These are phyloP conservation scores for Neurospora sp. DNA, from an alignment of 495 filamentous ascomycete species.

Conservation along the genomic window DNA sequence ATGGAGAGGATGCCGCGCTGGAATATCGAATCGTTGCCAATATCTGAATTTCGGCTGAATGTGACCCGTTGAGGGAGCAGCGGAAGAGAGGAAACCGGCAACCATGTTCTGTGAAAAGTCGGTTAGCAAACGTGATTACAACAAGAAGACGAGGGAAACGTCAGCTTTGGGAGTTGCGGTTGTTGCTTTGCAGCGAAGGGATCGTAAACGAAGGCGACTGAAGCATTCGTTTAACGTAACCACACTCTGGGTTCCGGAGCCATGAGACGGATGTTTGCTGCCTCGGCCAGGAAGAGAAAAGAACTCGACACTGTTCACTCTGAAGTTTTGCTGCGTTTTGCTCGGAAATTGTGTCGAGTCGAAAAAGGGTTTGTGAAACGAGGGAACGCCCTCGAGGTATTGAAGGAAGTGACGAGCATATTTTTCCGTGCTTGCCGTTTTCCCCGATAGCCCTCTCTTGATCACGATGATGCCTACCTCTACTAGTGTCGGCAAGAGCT, in stretches of 20 bases:
- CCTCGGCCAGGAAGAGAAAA: neutral
- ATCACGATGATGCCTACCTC: neutral
- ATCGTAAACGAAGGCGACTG: neutral
- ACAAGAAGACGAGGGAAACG: neutral
- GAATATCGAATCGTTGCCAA: neutral
- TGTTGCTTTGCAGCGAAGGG: neutral
- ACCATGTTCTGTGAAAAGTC: neutral
- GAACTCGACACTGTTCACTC: neutral
- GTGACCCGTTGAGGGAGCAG: neutral
- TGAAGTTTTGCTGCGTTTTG: neutral
- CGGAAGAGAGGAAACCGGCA: neutral
- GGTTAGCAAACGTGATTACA: neutral
- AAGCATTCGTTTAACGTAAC: neutral
- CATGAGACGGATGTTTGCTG: neutral
- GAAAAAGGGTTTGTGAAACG: neutral
- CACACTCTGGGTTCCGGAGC: neutral
- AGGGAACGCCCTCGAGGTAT: neutral
- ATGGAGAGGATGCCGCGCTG: neutral
- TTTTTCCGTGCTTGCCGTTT: neutral
- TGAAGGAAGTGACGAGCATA: neutral
- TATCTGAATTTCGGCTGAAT: neutral
- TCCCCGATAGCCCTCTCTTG: neutral
- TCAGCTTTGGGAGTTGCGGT: neutral
- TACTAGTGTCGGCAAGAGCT: neutral
- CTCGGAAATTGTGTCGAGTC: neutral